Evolutionary conservation across 441 rosid genomes (phyloP).

Genomic region (Aleurites moluccanus): DNA sequence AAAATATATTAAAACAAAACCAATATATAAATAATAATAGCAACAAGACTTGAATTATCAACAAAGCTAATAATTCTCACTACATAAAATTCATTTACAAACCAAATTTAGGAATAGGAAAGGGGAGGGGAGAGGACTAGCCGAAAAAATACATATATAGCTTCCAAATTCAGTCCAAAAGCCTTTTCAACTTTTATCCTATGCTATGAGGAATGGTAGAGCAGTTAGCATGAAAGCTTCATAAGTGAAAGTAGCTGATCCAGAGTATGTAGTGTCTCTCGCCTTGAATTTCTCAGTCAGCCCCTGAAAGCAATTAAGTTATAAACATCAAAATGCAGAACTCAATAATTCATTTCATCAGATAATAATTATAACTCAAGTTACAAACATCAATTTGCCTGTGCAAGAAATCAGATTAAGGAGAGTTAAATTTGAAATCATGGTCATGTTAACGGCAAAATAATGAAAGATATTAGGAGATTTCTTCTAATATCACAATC

Average conservation of each 20-base stretch:
- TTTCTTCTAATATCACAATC: no score
- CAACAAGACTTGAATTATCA: no score
- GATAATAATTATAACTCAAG: background rate
- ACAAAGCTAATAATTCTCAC: no score
- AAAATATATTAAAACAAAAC: no score
- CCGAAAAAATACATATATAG: background rate
- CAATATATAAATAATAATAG: no score
- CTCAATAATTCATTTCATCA: no score
- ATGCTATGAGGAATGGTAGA: constrained; percentile 80
- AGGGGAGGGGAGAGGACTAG: background rate
- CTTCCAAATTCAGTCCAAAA: constrained; percentile 5
- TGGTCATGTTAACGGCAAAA: no score
- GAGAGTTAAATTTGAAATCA: background rate
- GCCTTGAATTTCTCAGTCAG: constrained; percentile 86
- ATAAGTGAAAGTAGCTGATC: constrained; percentile 75
- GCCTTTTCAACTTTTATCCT: constrained; percentile 10
- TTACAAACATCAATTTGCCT: background rate
- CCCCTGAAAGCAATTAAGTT: constrained; percentile 47
- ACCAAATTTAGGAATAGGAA: background rate
- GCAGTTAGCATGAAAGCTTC: constrained; percentile 81
- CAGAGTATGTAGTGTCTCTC: constrained; percentile 57
- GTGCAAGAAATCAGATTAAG: background rate
- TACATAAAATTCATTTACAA: no score
- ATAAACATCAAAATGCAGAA: background rate
- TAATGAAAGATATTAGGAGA: no score